Base-by-base conservation (phyloP, 352 stramenopile genomes). In the Phytophthora constricta region DNA sequence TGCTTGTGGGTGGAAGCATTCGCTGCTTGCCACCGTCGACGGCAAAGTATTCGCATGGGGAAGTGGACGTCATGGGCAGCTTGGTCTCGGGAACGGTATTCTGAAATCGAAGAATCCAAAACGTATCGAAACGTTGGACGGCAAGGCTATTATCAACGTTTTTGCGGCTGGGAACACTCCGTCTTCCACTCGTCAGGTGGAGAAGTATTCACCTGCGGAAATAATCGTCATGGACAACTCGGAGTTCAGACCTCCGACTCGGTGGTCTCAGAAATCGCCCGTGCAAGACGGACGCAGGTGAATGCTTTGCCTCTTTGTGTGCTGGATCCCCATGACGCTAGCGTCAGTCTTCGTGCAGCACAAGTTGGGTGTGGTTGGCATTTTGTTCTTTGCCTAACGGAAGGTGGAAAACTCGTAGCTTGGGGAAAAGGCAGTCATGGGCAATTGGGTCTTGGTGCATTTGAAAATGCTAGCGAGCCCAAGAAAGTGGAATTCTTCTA, bases 1-100 rank as follows among this genome's bases (percentile, higher is more conserved):
- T 41, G 74, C 87, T 0, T 93, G 87, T 65, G 86, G 87, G 5
- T 96, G 87, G 87, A 96, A 96, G 31, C 87, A 96, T 65, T 90
- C 81, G 10, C 68, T 96, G 46, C 47, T 96, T 0, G 70, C 68
- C 7, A 82, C 83, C 14, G 58, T 53, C 43, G 66, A 78, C 31
- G 80, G 83, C 1, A 58, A 76, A 1, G 81, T 85, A 1, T 92
- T 82, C 45, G 58, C 86, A n/a, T 94, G 85, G 86, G 87, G 87
- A 22, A 78, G 54, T 52, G 87, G 87, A 14, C 84, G 86, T 9
- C 82, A 91, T 53, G 87, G 87, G 3, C 82, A 96, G 31, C 78
- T 96, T 2, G 86, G 77, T 47, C 68, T 94, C 0, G 86, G 87
- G n/a, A 46, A 42, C 22, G 31, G 53, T 0, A 47, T 50, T 16